phyloP scores from a whole-genome alignment of 1,284 basidiomycete species.

The Bjerkandera adusta region DNA sequence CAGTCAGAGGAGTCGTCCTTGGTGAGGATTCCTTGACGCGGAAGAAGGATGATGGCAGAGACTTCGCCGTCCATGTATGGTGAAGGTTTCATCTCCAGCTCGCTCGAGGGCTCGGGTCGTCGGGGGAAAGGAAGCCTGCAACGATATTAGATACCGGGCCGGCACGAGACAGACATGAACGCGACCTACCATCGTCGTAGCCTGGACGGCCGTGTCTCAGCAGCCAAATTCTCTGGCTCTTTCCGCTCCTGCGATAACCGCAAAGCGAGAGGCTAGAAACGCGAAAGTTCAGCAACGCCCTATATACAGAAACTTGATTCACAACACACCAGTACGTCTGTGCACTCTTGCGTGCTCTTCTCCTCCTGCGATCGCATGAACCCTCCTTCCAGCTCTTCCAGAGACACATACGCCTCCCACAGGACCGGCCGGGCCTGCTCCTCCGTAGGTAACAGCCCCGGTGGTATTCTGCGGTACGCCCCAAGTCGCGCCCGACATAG shows the following conservation, averaged over 20 bases:
- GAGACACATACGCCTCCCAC: constrained; percentile 5
- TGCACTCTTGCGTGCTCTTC: not conserved
- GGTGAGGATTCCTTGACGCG: not conserved
- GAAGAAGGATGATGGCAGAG: constrained; percentile 1
- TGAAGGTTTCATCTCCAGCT: not conserved
- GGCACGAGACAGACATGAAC: no score
- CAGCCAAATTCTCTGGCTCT: not conserved
- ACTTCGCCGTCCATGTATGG: not conserved
- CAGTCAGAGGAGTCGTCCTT: not conserved
- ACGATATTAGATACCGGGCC: not conserved
- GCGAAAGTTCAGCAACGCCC: not conserved
- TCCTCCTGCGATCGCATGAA: not conserved
- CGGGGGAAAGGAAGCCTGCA: not conserved
- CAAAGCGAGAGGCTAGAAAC: not conserved
- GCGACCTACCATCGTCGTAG: not conserved
- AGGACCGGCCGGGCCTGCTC: not conserved
- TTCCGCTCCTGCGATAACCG: not conserved
- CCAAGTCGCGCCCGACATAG: not conserved
- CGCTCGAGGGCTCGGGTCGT: not conserved
- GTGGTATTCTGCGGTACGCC: not conserved
- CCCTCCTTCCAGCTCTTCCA: not conserved
- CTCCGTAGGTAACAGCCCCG: no score
- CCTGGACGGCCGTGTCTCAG: not conserved
- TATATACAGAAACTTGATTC: not conserved
- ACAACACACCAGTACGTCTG: constrained; percentile 1